phyloP scores from a whole-genome alignment of 75 land plant genomes.

The Cupressus sempervirens region DNA sequence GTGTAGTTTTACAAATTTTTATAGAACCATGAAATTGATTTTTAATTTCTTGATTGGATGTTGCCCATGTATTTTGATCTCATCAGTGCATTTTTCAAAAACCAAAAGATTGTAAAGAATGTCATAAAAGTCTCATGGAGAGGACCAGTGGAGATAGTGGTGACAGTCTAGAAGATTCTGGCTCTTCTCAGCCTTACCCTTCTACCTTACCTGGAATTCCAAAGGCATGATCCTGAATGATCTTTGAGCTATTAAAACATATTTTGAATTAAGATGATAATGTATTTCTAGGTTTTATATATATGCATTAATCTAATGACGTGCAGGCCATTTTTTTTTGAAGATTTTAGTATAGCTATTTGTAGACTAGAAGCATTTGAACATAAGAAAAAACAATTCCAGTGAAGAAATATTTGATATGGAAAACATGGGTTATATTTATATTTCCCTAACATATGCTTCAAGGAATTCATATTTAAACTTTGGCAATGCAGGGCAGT shows the following conservation, averaged over 20 bases:
- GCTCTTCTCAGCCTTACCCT: conserved; percentile 80
- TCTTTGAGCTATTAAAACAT: background rate
- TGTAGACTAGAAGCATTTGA: background rate
- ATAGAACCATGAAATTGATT: conserved; percentile 5
- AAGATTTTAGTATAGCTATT: background rate
- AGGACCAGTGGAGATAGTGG: conserved; percentile 65
- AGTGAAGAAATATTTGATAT: background rate
- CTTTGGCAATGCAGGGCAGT: conserved; percentile 58
- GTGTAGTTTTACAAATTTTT: background rate
- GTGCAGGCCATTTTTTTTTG: background rate
- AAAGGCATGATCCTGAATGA: conserved; percentile 38
- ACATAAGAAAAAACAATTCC: background rate
- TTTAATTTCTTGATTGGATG: background rate
- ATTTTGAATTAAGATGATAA: background rate
- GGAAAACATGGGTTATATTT: background rate
- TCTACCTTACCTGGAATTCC: conserved; percentile 86
- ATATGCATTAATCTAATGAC: background rate
- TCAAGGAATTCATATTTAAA: conserved; percentile 3
- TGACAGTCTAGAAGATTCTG: conserved; percentile 89
- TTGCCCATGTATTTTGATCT: background rate
- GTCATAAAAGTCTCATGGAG: conserved; percentile 72
- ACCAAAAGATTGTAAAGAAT: conserved; percentile 87
- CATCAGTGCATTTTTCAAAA: conserved; percentile 77
- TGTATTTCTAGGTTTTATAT: background rate
- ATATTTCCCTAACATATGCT: conserved; percentile 5